Evolutionary conservation across 352 stramenopile genomes (phyloP), one percentile per base, ranked within the genome.

Genomic region (Globisporangium rhizosaccharum): DNA sequence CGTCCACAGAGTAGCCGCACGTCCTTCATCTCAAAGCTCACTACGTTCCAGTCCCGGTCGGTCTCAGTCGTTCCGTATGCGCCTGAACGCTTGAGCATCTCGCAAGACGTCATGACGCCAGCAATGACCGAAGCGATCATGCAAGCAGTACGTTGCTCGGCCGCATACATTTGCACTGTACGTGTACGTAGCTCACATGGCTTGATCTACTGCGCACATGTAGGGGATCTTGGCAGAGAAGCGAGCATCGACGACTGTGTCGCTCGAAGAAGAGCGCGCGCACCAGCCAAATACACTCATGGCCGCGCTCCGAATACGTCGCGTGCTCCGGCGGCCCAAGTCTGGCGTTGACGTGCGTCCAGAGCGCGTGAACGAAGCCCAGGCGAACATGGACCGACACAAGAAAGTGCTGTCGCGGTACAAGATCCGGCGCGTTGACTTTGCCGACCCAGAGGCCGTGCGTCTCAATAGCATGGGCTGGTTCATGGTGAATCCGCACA

Each of bases 361-460:
- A 6, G 39, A 57, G 4, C 50, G 70, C 33, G 28, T 61, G 8
- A 59, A 87, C 36, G 81, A 90, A 23, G 58, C 60, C 0, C 67
- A 87, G 42, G 78, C 65, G 5, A 90, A 82, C 48, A 54, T 84
- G 12, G 70, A 87, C 18, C 75, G 83, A 3, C 83, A 93, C 51
- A 75, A 80, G 48, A 91, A 91, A 25, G 83, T 93, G 47, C 63
- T 93, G 0, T 73, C 76, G 20, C 57, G 76, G 36, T 93, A 93
- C 61, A 91, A 86, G 62, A 88, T 93, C 57, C 81, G 83, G 0
- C 71, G 76, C 9, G 71, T 89, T 12, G 66, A 79, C 36, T 71
- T 72, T 14, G 67, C 71, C 8, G 67, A 79, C 33, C 58, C 73
- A 3, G 67, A 87, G 28, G 60, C 44, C 23, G 58, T 59, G 9